phyloP scores from a whole-genome alignment of 2,329 filamentous ascomycete species.

The Aureobasidium uvarum region DNA sequence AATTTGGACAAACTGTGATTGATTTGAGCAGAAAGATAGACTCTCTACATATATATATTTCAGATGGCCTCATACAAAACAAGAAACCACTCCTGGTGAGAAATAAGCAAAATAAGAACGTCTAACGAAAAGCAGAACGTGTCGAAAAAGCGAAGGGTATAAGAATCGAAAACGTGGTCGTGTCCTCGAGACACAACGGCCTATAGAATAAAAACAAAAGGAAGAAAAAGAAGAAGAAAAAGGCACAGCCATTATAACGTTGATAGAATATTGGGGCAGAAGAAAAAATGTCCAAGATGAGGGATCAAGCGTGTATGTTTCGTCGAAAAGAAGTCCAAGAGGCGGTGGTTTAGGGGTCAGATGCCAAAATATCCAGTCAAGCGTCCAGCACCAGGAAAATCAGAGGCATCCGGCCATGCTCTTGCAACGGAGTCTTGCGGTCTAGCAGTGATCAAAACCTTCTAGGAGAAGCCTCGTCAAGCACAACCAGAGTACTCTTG shows the following conservation, averaged over 20 bases:
- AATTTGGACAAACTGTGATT: not conserved
- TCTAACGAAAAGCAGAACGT: conserved; percentile 3
- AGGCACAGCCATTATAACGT: conserved; percentile 19
- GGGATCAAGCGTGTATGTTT: not conserved
- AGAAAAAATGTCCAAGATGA: not conserved
- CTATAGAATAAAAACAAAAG: not conserved
- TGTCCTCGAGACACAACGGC: conserved; percentile 6
- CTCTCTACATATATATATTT: not conserved
- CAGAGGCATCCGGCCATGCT: not conserved
- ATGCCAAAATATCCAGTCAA: not conserved
- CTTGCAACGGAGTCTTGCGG: not conserved
- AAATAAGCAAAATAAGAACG: not conserved
- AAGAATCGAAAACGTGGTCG: conserved; percentile 9
- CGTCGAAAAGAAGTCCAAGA: not conserved
- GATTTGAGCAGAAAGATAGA: not conserved
- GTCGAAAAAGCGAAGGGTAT: conserved; percentile 12
- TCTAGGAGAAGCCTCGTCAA: conserved; percentile 30
- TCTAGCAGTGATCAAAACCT: not conserved
- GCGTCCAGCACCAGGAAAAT: not conserved
- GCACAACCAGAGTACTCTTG: conserved; percentile 37
- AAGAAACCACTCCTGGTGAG: not conserved
- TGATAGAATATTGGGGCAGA: not conserved
- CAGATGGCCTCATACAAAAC: not conserved
- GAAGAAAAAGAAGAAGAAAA: not conserved
- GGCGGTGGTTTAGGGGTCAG: not conserved